Conservation (phyloP, 495 filamentous ascomycete species). For the Sabuloglossum arenarium region DNA sequence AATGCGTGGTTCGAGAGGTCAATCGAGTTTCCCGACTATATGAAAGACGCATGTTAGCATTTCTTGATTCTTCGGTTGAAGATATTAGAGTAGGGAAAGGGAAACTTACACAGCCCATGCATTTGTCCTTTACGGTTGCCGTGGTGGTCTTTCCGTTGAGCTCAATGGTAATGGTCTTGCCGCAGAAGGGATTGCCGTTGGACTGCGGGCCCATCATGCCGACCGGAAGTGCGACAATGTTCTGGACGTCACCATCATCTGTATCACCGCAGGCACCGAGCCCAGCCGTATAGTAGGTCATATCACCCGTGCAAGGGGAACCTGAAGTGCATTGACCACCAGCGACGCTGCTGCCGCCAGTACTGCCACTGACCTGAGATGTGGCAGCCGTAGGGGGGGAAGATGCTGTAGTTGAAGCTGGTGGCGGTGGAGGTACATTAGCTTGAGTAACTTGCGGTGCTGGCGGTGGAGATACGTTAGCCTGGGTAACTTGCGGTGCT, state of each 20-base stretch:
- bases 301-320: conserved; percentile 12
- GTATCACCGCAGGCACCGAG: conserved; percentile 22
- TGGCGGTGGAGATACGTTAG: not conserved
- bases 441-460: not conserved
- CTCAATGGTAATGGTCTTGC: conserved; percentile 2
- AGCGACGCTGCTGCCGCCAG: not conserved
- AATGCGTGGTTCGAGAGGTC: not conserved
- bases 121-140: conserved; percentile 4
- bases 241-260: not conserved
- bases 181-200: conserved; percentile 3
- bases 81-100: not conserved
- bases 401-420: not conserved
- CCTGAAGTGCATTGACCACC: not conserved
- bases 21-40: not conserved
- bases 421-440: not conserved
- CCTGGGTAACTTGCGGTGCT: not conserved
- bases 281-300: conserved; percentile 22
- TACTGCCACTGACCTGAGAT: not conserved
- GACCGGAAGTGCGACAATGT: conserved; percentile 1
- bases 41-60: not conserved
- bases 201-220: conserved; percentile 1
- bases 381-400: not conserved
- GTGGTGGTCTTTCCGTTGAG: not conserved
- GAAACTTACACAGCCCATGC: conserved; percentile 4
- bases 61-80: not conserved